Percentiles rank a stretch among this genome's conserved stretches.
Conservation (phyloP, 164 flowering plant genomes). For the Houttuynia cordata region DNA sequence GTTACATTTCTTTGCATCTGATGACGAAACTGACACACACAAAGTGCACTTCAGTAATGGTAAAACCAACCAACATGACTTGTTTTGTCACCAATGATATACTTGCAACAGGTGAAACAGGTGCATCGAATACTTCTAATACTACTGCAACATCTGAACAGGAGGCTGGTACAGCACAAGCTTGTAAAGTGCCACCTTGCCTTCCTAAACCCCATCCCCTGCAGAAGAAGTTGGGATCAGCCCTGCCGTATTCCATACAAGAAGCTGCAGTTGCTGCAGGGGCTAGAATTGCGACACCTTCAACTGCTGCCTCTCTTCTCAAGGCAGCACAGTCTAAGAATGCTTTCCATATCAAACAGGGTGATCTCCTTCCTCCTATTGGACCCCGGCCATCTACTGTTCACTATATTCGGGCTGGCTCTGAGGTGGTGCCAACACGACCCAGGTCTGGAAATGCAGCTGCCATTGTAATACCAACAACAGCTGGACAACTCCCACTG, state of each 20-base stretch:
- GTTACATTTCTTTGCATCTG: neutral
- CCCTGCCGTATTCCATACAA: slow-evolving; percentile 31
- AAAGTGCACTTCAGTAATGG: neutral
- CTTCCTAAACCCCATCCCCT: slow-evolving; percentile 12
- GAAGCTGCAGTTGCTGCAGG: slow-evolving; percentile 96
- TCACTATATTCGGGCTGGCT: slow-evolving; percentile 26
- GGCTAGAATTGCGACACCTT: slow-evolving; percentile 60
- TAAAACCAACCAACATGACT: neutral
- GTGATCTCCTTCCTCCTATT: slow-evolving; percentile 27
- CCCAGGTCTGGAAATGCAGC: slow-evolving; percentile 7
- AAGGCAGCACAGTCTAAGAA: slow-evolving; percentile 62
- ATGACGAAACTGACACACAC: neutral
- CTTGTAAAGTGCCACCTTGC: slow-evolving; percentile 8
- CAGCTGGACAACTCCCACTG: slow-evolving; percentile 8
- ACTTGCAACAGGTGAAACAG: slow-evolving; percentile 17
- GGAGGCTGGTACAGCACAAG: slow-evolving; percentile 3
- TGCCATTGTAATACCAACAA: slow-evolving; percentile 12
- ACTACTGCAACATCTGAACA: slow-evolving; percentile 14
- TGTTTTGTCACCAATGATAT: neutral
- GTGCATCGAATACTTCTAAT: slow-evolving; percentile 7
- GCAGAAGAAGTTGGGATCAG: slow-evolving; percentile 12
- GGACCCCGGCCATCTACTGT: slow-evolving; percentile 27
- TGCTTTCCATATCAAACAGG: slow-evolving; percentile 48
- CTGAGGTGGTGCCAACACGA: slow-evolving; percentile 6
- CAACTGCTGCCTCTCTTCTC: slow-evolving; percentile 55